These are phyloP conservation scores for Dimocarpus longan DNA, from an alignment of 345 rosid genomes.

Conservation along the genomic window DNA sequence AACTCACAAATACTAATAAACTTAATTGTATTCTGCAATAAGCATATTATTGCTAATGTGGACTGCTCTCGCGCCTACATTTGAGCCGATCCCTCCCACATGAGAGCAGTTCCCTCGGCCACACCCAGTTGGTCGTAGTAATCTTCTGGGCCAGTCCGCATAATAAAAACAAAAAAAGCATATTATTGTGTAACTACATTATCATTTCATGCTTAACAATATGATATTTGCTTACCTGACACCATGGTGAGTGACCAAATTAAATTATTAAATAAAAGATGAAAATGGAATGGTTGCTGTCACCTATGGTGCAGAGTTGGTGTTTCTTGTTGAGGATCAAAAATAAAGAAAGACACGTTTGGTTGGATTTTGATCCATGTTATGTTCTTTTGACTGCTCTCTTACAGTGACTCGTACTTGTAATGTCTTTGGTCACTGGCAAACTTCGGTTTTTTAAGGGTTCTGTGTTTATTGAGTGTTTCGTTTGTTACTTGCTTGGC, in stretches of 20 bases:
- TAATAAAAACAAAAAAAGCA: no score
- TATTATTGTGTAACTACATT: no score
- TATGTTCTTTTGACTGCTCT: neutral
- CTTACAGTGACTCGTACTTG: no score
- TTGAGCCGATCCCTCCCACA: no score
- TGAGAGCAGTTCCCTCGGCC: no score
- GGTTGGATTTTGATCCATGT: neutral
- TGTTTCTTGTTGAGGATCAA: neutral
- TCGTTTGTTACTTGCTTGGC: constrained; percentile 26
- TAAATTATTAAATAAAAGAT: neutral
- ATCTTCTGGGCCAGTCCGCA: no score
- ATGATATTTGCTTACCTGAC: neutral
- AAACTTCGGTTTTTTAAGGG: neutral
- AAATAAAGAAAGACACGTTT: neutral
- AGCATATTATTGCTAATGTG: no score
- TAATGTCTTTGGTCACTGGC: neutral
- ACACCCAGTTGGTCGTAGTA: no score
- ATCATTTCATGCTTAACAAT: neutral
- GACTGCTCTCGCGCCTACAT: no score
- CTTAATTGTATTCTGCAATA: no score
- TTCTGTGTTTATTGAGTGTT: neutral
- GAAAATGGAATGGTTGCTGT: neutral
- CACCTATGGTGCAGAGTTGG: neutral
- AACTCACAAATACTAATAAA: no score
- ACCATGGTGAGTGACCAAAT: neutral